Conservation (phyloP, 73 alveolate genomes). For the Paramecium primaurelia region DNA sequence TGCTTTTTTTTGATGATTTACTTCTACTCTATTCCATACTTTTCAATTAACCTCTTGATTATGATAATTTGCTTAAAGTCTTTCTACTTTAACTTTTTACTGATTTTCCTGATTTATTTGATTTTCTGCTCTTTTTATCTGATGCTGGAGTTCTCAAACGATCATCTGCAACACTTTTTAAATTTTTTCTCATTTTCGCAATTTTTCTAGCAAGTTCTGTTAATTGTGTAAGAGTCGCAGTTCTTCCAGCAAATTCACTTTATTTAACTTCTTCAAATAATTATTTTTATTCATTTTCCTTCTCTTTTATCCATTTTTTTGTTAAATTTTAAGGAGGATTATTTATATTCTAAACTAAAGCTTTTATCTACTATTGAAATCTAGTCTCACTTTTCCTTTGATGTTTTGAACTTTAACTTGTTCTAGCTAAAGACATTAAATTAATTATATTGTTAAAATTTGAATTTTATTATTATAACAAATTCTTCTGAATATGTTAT, state of each 20-base stretch:
- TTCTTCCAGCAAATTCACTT: background rate
- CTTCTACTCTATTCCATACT: background rate
- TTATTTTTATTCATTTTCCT: background rate
- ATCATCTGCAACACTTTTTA: background rate
- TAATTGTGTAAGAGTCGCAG: background rate
- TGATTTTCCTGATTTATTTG: background rate
- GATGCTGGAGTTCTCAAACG: background rate
- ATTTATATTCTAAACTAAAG: background rate
- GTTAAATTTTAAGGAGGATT: background rate
- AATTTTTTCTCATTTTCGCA: background rate
- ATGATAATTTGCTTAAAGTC: background rate
- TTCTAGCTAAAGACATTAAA: background rate
- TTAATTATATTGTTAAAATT: constrained; percentile 2
- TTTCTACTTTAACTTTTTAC: background rate
- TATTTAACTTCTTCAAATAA: constrained; percentile 8
- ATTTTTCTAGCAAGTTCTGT: background rate
- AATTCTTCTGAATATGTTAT: background rate
- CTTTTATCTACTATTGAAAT: background rate
- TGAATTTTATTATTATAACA: background rate
- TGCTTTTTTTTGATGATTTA: background rate
- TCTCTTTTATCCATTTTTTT: background rate
- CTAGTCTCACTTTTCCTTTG: background rate
- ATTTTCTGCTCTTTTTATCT: background rate
- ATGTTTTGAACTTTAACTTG: background rate
- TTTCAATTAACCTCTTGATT: background rate